Evolutionary conservation across 192 early-diverging fungal species (phyloP).

Genomic region (Backusella morwellensis): DNA sequence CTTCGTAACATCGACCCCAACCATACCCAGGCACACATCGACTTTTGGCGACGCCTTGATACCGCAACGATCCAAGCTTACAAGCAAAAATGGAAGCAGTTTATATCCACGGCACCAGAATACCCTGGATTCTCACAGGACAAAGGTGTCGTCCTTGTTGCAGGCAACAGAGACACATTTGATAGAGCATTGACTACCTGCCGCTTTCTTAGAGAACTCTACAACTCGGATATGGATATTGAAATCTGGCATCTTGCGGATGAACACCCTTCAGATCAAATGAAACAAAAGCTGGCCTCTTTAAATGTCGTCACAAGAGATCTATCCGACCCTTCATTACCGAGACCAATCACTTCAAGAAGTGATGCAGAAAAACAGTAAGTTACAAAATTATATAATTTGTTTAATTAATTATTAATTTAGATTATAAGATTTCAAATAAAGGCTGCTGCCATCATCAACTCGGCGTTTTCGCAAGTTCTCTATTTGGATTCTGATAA

Average conservation of each 20-base stretch:
- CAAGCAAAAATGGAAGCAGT: slow-evolving; percentile 18
- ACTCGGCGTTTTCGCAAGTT: slow-evolving; percentile 37
- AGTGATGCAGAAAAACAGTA: slow-evolving; percentile 30
- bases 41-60: slow-evolving; percentile 17
- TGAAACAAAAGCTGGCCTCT: background rate
- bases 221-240: slow-evolving; percentile 14
- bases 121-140: slow-evolving; percentile 9
- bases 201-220: slow-evolving; percentile 5
- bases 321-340: slow-evolving; percentile 14
- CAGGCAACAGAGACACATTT: slow-evolving; percentile 31
- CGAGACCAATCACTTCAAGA: slow-evolving; percentile 18
- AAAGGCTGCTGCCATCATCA: slow-evolving; percentile 44
- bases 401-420: background rate
- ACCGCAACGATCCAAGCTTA: background rate
- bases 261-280: slow-evolving; percentile 5
- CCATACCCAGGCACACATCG: slow-evolving; percentile 21
- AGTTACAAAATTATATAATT: background rate
- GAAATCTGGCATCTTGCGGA: slow-evolving; percentile 33
- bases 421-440: slow-evolving; percentile 33
- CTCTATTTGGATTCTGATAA: slow-evolving; percentile 48
- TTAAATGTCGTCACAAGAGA: slow-evolving; percentile 12
- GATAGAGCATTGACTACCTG: slow-evolving; percentile 16
- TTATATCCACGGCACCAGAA: background rate
- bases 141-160: slow-evolving; percentile 24
- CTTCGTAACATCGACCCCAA: slow-evolving; percentile 24